Evolutionary conservation across 2,329 filamentous ascomycete species (phyloP).

Genomic region (Talaromyces verruculosus): DNA sequence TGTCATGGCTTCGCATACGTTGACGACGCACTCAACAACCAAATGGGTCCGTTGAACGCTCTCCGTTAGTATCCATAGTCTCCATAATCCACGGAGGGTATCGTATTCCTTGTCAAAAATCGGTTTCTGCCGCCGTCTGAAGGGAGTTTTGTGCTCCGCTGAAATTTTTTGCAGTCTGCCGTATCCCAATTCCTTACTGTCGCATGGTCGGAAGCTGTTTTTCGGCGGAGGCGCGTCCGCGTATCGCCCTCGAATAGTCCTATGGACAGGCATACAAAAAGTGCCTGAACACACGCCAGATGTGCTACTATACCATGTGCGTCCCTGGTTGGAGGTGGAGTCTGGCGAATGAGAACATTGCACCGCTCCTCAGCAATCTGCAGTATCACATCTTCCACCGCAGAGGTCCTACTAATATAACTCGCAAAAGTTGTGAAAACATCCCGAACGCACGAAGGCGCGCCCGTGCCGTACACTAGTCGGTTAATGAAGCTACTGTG

Average conservation of each 20-base stretch:
- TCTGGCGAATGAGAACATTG: not conserved
- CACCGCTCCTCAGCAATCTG: not conserved
- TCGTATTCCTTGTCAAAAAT: not conserved
- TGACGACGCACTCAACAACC: not conserved
- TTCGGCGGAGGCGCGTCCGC: not conserved
- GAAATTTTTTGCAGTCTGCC: not conserved
- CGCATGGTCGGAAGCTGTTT: not conserved
- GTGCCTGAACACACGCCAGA: not conserved
- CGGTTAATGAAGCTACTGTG: not conserved
- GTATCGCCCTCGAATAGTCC: not conserved
- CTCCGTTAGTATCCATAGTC: not conserved
- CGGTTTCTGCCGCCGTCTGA: not conserved
- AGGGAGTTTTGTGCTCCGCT: not conserved
- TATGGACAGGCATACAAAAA: not conserved
- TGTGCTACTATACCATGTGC: not conserved
- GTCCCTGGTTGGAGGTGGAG: not conserved
- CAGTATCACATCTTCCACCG: not conserved
- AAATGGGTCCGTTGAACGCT: not conserved
- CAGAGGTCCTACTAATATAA: not conserved
- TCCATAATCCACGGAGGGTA: not conserved
- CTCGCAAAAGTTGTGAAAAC: not conserved
- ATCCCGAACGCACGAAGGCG: not conserved
- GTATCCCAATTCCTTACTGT: not conserved
- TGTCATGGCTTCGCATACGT: not conserved
- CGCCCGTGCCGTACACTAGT: not conserved